Conservation (phyloP, 2,329 filamentous ascomycete genomes). For the Stenocarpella maydis region DNA sequence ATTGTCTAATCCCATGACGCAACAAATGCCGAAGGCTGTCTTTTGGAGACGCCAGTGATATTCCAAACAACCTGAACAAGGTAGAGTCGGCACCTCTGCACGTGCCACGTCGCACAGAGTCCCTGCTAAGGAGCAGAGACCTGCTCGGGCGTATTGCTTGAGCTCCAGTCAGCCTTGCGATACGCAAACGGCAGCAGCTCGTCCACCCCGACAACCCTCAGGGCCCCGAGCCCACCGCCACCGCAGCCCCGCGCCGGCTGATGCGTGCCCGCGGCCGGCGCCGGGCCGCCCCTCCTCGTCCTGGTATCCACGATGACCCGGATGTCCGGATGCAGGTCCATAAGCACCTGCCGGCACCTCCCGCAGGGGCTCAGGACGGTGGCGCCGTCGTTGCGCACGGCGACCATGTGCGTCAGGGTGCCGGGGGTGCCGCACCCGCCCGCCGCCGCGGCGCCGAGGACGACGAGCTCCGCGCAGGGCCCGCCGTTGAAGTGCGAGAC, state of each 20-base stretch:
- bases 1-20: too few relatives aligned
- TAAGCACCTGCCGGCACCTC: slow-evolving; percentile 1
- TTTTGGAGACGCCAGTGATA: too few relatives aligned
- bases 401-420: not conserved
- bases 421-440: not conserved
- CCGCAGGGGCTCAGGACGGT: slow-evolving; percentile 10
- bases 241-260: not conserved
- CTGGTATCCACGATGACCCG: not conserved
- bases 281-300: not conserved
- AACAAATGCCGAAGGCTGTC: too few relatives aligned
- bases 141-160: not conserved
- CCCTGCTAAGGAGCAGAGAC: not conserved
- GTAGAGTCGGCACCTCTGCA: too few relatives aligned
- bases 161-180: slow-evolving; percentile 3
- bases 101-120: not conserved
- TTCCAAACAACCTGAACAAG: too few relatives aligned
- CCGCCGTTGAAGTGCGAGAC: slow-evolving; percentile 21
- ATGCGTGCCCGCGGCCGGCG: too few relatives aligned
- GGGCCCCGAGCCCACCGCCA: not conserved
- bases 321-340: slow-evolving; percentile 10
- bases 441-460: not conserved
- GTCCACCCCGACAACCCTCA: not conserved
- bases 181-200: slow-evolving; percentile 17
- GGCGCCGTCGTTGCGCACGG: slow-evolving; percentile 16
- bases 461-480: slow-evolving; percentile 11